phyloP scores from a whole-genome alignment of 768 basidiomycete species.

The Leccinum uliginosum region DNA sequence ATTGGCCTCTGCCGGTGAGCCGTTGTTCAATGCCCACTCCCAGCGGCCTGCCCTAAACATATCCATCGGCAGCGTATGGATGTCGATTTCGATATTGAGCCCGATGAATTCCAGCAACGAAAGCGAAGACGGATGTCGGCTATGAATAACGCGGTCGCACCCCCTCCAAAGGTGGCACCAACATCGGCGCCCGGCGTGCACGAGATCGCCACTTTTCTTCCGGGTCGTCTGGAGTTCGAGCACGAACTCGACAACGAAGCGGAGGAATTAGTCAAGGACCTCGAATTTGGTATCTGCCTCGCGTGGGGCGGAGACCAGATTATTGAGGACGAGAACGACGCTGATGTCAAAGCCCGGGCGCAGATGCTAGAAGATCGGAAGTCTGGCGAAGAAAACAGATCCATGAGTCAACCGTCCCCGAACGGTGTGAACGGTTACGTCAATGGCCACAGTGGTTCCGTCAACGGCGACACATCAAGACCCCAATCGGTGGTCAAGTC shows the following conservation, averaged over 20 bases:
- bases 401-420: conserved; percentile 20
- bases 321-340: conserved; percentile 72
- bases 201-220: conserved; percentile 89
- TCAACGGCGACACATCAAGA: conserved; percentile 34
- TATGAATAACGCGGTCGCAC: conserved; percentile 56
- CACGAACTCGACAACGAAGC: conserved; percentile 97
- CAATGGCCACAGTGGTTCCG: conserved; percentile 31
- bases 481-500: conserved; percentile 31
- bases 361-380: conserved; percentile 40
- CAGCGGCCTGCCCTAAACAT: conserved; percentile 1
- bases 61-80: conserved; percentile 37
- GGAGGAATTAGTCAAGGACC: conserved; percentile 89
- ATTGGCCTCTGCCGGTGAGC: conserved; percentile 81
- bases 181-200: conserved; percentile 90
- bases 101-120: conserved; percentile 79
- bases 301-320: conserved; percentile 83
- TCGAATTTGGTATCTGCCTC: conserved; percentile 90
- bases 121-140: conserved; percentile 87
- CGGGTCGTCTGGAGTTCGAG: conserved; percentile 97
- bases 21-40: not conserved
- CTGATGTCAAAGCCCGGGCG: conserved; percentile 55
- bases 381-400: conserved; percentile 14
- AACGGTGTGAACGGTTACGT: conserved; percentile 25
- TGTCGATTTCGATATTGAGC: conserved; percentile 62
- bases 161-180: conserved; percentile 68